These are phyloP conservation scores for Microcyclosporella mali DNA, from an alignment of 2,329 filamentous ascomycete genomes.

Conservation along the genomic window DNA sequence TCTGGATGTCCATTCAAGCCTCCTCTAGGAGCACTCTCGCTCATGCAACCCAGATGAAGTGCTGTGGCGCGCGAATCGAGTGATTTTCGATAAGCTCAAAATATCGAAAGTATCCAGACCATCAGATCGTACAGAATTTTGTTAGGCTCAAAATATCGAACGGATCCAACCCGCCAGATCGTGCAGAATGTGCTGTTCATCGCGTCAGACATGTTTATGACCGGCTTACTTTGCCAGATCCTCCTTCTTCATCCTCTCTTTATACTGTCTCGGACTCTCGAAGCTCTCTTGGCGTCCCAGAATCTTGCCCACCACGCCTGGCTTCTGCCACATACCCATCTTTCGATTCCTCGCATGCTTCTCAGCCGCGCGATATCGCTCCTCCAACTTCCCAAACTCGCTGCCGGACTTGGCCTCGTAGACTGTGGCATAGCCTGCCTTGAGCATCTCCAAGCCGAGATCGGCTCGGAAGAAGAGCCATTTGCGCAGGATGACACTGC, in stretches of 20 bases:
- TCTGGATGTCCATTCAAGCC: too few relatives aligned
- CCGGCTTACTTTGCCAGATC: slow-evolving; percentile 34
- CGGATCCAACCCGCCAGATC: too few relatives aligned
- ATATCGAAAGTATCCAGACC: too few relatives aligned
- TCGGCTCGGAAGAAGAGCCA: slow-evolving; percentile 59
- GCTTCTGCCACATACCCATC: slow-evolving; percentile 58
- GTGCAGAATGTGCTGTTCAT: too few relatives aligned
- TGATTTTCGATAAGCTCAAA: too few relatives aligned
- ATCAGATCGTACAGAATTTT: too few relatives aligned
- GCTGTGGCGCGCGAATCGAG: too few relatives aligned
- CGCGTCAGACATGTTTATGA: too few relatives aligned
- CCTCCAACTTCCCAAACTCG: slow-evolving; percentile 70
- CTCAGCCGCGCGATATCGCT: slow-evolving; percentile 61
- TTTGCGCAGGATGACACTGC: slow-evolving; percentile 57
- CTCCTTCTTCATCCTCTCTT: slow-evolving; percentile 51
- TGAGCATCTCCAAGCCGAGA: slow-evolving; percentile 85
- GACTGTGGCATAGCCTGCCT: slow-evolving; percentile 74
- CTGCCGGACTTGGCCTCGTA: slow-evolving; percentile 88
- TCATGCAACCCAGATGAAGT: too few relatives aligned
- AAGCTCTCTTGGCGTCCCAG: slow-evolving; percentile 51
- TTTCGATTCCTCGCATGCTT: slow-evolving; percentile 34
- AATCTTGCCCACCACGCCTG: slow-evolving; percentile 35
- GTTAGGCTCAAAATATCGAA: too few relatives aligned
- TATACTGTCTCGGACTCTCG: slow-evolving; percentile 86
- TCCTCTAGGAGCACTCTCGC: too few relatives aligned